These are phyloP conservation scores for Batkoa obscura DNA, from an alignment of 371 early-diverging fungal genomes.

Conservation along the genomic window DNA sequence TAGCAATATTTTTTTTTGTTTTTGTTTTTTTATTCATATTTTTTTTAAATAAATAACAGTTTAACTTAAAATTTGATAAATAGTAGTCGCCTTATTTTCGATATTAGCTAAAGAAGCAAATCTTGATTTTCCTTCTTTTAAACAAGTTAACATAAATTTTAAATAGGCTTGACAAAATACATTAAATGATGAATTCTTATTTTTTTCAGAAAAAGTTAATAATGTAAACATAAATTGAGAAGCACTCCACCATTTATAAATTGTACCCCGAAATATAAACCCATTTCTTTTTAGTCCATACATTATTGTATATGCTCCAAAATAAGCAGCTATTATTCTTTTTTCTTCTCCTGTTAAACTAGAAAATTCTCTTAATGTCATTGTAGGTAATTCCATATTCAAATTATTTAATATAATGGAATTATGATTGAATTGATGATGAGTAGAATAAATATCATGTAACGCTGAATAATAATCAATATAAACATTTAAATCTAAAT, in stretches of 20 bases:
- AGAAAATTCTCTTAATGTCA: background rate
- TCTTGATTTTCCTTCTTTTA: no score
- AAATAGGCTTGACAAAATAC: no score
- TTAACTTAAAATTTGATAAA: background rate
- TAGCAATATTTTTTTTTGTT: no score
- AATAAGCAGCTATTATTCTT: background rate
- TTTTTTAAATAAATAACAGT: background rate
- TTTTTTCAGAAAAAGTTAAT: no score
- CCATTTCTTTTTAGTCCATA: background rate
- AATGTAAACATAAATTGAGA: background rate
- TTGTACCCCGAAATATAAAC: background rate
- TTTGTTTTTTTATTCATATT: background rate
- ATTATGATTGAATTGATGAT: background rate
- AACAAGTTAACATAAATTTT: no score
- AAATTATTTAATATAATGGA: background rate
- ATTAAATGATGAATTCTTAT: no score
- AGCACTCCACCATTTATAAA: background rate
- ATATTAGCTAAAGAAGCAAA: no score
- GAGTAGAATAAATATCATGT: conserved; percentile 3
- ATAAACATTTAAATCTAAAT: background rate
- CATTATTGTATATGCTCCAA: conserved; percentile 1
- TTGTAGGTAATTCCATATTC: background rate
- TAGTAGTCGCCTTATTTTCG: no score
- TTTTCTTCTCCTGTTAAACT: background rate
- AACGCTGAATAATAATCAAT: background rate